Conservation (phyloP, 495 filamentous ascomycete genomes). For the Penicillium lividum region DNA sequence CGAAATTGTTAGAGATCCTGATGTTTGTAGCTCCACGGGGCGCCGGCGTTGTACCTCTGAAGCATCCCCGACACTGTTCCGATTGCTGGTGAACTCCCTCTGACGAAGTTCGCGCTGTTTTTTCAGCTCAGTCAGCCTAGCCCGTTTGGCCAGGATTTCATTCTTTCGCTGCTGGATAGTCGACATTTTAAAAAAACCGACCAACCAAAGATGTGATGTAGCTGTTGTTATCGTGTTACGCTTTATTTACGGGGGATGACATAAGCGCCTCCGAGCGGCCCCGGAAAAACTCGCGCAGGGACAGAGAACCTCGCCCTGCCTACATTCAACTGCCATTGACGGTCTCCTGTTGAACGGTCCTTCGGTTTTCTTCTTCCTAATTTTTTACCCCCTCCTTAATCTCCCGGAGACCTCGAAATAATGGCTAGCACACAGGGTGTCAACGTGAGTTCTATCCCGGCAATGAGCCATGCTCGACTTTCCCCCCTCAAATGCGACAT, state of each 20-base stretch:
- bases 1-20: constrained; percentile 12
- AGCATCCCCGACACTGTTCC: constrained; percentile 63
- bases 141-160: constrained; percentile 92
- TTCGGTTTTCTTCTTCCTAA: constrained; percentile 33
- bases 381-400: constrained; percentile 22
- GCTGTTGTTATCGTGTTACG: constrained; percentile 16
- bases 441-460: constrained; percentile 43
- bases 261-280: constrained; percentile 46
- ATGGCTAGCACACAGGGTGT: constrained; percentile 53
- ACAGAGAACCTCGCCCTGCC: constrained; percentile 42
- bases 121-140: constrained; percentile 93
- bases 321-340: constrained; percentile 45
- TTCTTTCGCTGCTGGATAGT: constrained; percentile 82
- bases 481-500: constrained; percentile 21
- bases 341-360: constrained; percentile 36
- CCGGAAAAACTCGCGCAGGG: constrained; percentile 57
- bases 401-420: constrained; percentile 32
- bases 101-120: constrained; percentile 80
- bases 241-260: constrained; percentile 45
- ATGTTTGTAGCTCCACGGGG: constrained; percentile 18
- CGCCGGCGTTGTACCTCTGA: constrained; percentile 45
- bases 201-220: constrained; percentile 15
- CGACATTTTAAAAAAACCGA: constrained; percentile 34
- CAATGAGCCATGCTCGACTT: constrained; percentile 17
- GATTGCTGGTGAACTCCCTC: constrained; percentile 64